These are phyloP conservation scores for Sporothrix schenckii DNA, from an alignment of 2,329 filamentous ascomycete species.

Conservation along the genomic window DNA sequence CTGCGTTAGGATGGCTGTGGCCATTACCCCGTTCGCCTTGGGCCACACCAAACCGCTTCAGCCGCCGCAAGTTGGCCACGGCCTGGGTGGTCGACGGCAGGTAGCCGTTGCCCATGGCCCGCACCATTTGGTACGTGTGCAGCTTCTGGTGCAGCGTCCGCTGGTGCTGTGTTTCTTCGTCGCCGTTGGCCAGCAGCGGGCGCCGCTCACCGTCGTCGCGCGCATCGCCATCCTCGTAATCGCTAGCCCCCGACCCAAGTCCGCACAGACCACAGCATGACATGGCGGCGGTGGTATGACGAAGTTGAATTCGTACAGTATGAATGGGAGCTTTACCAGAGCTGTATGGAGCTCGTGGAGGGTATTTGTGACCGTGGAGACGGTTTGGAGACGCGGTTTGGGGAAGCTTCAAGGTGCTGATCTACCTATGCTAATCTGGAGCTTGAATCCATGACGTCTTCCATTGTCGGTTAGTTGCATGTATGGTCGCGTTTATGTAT, in stretches of 20 bases:
- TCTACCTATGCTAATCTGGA: not conserved
- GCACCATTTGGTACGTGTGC: constrained; percentile 88
- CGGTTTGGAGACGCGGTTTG: too few species aligned
- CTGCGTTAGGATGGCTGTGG: constrained; percentile 58
- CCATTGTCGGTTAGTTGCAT: constrained; percentile 11
- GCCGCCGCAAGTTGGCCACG: constrained; percentile 75
- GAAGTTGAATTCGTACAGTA: not conserved
- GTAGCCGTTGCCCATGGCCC: constrained; percentile 78
- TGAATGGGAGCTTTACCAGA: not conserved
- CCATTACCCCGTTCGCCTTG: not conserved
- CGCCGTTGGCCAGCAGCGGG: constrained; percentile 27
- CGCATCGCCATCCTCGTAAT: constrained; percentile 27
- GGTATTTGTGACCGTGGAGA: too few species aligned
- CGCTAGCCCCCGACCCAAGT: not conserved
- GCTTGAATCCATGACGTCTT: constrained; percentile 11
- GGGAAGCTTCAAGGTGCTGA: not conserved
- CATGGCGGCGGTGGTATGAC: not conserved
- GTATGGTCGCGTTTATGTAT: not conserved
- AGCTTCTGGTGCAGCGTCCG: constrained; percentile 82
- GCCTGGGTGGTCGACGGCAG: constrained; percentile 90
- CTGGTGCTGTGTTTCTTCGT: constrained; percentile 77
- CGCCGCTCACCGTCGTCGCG: constrained; percentile 20
- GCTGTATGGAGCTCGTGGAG: not conserved
- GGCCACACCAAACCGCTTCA: constrained; percentile 53
- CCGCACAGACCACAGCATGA: not conserved